Evolutionary conservation across 345 rosid species (phyloP).

Genomic region (Syzygium oleosum): DNA sequence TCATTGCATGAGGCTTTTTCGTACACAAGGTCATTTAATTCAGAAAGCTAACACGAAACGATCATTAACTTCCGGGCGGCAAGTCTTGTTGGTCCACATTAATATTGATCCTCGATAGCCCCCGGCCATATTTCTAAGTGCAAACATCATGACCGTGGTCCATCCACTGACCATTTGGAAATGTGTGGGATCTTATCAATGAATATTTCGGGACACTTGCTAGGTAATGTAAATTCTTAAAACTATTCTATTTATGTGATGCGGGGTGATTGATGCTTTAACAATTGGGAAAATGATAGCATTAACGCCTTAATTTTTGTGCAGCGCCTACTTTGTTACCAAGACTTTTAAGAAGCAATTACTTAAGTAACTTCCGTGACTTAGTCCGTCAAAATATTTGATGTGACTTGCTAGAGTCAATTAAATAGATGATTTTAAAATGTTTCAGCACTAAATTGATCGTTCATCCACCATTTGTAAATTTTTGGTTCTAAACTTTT

Average conservation of each 20-base stretch:
- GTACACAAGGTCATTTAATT: too few species aligned
- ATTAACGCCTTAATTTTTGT: not conserved
- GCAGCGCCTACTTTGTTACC: too few species aligned
- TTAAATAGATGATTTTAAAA: not conserved
- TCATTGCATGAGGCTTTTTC: not conserved
- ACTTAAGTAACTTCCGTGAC: not conserved
- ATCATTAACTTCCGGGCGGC: not conserved
- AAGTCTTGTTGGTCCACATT: not conserved
- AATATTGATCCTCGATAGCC: not conserved
- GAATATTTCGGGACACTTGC: not conserved
- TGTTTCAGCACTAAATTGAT: not conserved
- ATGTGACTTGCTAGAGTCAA: not conserved
- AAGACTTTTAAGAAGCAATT: not conserved
- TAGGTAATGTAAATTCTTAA: not conserved
- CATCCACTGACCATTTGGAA: not conserved
- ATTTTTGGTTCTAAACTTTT: not conserved
- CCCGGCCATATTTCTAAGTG: too few species aligned
- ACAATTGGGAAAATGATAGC: not conserved
- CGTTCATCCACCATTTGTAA: not conserved
- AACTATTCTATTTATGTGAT: not conserved
- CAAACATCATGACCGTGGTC: not conserved
- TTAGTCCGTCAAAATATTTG: not conserved
- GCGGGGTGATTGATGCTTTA: not conserved
- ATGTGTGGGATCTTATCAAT: not conserved
- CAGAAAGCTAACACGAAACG: not conserved